Base-by-base conservation (phyloP, 2,329 filamentous ascomycete genomes). In the Arthrobotrys sinensis region DNA sequence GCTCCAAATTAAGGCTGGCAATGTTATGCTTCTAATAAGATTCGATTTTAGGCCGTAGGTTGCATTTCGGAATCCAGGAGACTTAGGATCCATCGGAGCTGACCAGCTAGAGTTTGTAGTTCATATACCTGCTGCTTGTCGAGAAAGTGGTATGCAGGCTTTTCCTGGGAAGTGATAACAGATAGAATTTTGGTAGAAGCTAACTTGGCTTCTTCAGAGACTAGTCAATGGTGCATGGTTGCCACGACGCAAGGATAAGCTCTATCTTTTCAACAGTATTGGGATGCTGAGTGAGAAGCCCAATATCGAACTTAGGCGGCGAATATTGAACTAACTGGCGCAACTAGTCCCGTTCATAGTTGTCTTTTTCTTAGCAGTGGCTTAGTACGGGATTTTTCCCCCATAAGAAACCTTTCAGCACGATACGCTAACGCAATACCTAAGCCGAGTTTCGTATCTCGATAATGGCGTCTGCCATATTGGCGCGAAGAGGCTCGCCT, bases 71-170 rank as follows among this genome's bases (percentile, higher is more conserved):
- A 10, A 32, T 8, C 11, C 83, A 82, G 12, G 32, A 36, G 7
- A 8, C 11, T 38, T 19, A 19, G n/a, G 32, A 10, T 28, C 14
- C 1, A n/a, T 38, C 7, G 36, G 52, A 55, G 52, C 52, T 38
- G 52, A 45, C 14, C 3, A 46, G 45, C 71, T 14, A 36, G 21
- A 24, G 19, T 16, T 12, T 36, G 43, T 78, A 88, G 84, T 83
- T 90, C 32, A 89, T 90, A n/a, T 91, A 90, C 80, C 84, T 88
- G 19, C 90, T 90, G 81, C 84, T 91, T 3, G 88, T 89, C 0
- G 89, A 91, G 82, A 89, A 89, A 82, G 88, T 87, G 32, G 89
- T 90, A 83, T 52, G 45, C 14, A 36, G 14, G 52, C 48, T 8
- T 53, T 53, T 34, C 36, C 6, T 6, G 48, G 48, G 16, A 53